These are phyloP conservation scores for Emydomyces testavorans DNA, from an alignment of 2,329 filamentous ascomycete genomes.

Conservation along the genomic window DNA sequence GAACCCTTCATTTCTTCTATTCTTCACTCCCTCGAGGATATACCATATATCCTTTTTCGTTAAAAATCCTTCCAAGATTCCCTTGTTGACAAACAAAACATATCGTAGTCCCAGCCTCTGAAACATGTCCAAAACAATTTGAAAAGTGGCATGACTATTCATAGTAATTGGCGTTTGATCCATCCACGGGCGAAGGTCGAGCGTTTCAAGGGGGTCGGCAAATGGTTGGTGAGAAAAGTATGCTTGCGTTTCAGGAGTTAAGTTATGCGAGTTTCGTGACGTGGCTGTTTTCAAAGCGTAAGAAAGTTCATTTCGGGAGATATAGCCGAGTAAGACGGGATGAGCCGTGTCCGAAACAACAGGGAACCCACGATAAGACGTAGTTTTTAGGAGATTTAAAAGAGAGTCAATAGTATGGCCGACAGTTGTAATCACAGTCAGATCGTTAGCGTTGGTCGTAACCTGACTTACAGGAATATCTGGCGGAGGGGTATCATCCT, in stretches of 20 bases:
- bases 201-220: constrained; percentile 61
- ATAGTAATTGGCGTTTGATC: constrained; percentile 94
- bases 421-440: constrained; percentile 74
- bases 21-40: constrained; percentile 67
- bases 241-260: constrained; percentile 61
- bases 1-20: constrained; percentile 30
- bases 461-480: constrained; percentile 77
- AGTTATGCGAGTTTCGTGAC: constrained; percentile 34
- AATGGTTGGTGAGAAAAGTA: constrained; percentile 78
- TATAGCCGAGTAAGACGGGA: constrained; percentile 78
- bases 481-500: constrained; percentile 64
- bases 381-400: constrained; percentile 55
- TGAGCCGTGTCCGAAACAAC: constrained; percentile 68
- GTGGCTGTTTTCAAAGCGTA: constrained; percentile 62
- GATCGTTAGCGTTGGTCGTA: constrained; percentile 86
- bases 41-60: constrained; percentile 99
- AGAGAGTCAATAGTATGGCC: constrained; percentile 77
- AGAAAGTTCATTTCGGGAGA: constrained; percentile 76
- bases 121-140: constrained; percentile 85
- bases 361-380: constrained; percentile 82
- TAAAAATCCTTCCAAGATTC: constrained; percentile 68
- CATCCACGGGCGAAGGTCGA: constrained; percentile 96
- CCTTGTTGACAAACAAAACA: constrained; percentile 73
- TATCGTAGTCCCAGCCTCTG: constrained; percentile 87
- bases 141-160: constrained; percentile 61